A percentile compares a stretch with the other conserved stretches of the same genome.
Evolutionary conservation across 148 eudicot species (phyloP).

Genomic region (Polygonum aviculare): DNA sequence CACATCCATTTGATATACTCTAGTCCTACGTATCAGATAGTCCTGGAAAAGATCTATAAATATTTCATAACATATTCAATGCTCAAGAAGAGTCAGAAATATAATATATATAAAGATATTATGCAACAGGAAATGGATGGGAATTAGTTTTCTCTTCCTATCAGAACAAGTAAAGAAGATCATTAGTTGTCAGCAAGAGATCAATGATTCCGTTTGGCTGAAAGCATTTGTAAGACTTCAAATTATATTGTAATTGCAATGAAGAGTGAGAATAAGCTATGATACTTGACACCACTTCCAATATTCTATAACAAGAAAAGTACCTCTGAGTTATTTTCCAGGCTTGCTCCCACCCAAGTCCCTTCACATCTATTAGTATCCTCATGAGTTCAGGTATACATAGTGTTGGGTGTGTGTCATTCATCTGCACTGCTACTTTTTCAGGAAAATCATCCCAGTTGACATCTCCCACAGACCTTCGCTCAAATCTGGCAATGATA

Average conservation of each 20-base stretch:
- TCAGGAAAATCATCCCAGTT: slow-evolving; percentile 80
- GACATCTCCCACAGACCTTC: slow-evolving; percentile 53
- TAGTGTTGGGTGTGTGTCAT: slow-evolving; percentile 96
- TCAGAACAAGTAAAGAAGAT: background rate
- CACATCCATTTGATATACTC: background rate
- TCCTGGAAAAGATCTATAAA: background rate
- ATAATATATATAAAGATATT: background rate
- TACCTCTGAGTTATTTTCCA: slow-evolving; percentile 88
- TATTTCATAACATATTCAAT: background rate
- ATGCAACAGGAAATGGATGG: background rate
- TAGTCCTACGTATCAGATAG: background rate
- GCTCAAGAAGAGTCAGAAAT: background rate
- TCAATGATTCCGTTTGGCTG: background rate
- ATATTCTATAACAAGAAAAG: background rate
- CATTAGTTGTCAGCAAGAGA: background rate
- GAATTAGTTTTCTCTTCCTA: background rate
- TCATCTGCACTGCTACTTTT: slow-evolving; percentile 98
- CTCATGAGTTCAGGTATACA: slow-evolving; percentile 94
- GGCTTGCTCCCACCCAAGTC: slow-evolving; percentile 74
- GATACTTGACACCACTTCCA: background rate
- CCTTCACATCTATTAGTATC: slow-evolving; percentile 83
- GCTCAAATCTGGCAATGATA: slow-evolving; percentile 78
- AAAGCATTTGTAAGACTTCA: background rate
- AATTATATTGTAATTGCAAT: background rate
- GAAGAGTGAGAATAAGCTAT: background rate